Conservation (phyloP, 1,284 basidiomycete species). For the Cerrena zonata region DNA sequence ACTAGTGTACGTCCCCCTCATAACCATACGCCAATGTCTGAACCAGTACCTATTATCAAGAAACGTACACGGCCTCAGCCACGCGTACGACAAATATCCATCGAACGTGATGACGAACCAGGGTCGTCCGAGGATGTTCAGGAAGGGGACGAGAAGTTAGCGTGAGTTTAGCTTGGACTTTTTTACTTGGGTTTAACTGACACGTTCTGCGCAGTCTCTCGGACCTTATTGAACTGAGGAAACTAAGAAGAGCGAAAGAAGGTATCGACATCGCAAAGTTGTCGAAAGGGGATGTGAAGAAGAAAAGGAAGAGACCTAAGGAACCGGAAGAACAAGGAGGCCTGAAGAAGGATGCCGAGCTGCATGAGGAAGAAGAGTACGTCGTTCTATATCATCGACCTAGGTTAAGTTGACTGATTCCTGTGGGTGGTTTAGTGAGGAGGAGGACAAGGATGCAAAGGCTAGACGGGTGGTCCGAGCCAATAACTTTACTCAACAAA, state of each 20-base stretch:
- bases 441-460: conserved; percentile 61
- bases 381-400: too few relatives aligned
- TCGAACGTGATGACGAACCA: conserved; percentile 33
- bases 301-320: conserved; percentile 53
- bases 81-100: conserved; percentile 41
- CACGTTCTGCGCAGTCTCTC: conserved; percentile 53
- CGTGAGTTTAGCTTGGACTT: conserved; percentile 38
- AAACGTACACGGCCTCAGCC: conserved; percentile 57
- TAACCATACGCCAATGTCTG: background rate
- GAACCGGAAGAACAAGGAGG: conserved; percentile 54
- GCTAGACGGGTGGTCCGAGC: conserved; percentile 71
- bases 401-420: background rate
- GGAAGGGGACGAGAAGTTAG: conserved; percentile 37
- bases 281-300: conserved; percentile 76
- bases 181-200: conserved; percentile 4
- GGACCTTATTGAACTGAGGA: conserved; percentile 82
- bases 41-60: conserved; percentile 45
- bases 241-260: conserved; percentile 65
- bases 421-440: conserved; percentile 38
- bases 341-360: conserved; percentile 41
- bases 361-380: conserved; percentile 50
- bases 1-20: background rate
- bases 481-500: conserved; percentile 96
- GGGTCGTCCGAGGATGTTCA: conserved; percentile 31
- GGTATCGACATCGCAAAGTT: conserved; percentile 86